phyloP scores from a whole-genome alignment of 2,329 filamentous ascomycete genomes.

The Botrytis porri region DNA sequence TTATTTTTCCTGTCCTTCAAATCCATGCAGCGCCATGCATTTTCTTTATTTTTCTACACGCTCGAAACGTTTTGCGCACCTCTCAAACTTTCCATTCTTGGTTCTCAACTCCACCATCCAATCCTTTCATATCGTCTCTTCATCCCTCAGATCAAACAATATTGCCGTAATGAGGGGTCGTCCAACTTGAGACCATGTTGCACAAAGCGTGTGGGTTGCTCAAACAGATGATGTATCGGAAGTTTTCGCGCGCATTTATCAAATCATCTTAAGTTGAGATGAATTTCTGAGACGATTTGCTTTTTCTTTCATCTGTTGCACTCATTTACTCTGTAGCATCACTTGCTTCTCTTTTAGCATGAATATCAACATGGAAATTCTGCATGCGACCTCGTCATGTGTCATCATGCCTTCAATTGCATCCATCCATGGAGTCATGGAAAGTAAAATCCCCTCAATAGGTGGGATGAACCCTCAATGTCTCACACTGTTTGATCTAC shows the following conservation, averaged over 20 bases:
- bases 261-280: conserved; percentile 8
- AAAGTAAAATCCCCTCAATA: neutral
- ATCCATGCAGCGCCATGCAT: conserved; percentile 2
- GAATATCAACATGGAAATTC: neutral
- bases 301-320: neutral
- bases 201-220: neutral
- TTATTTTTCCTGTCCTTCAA: neutral
- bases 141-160: neutral
- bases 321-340: neutral
- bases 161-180: neutral
- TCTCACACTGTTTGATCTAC: neutral
- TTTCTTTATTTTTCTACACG: neutral
- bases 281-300: neutral
- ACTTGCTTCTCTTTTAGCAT: neutral
- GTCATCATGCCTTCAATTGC: neutral
- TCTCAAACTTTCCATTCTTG: neutral
- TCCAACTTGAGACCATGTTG: neutral
- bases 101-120: neutral
- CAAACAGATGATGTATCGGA: neutral
- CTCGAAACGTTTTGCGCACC: neutral
- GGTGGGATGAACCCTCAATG: neutral
- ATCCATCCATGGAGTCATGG: neutral
- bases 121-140: neutral
- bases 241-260: neutral
- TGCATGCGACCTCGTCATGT: neutral